Evolutionary conservation across 2,329 filamentous ascomycete genomes (phyloP), one percentile per base, ranked within the genome.

Genomic region (Sporothrix humicola): DNA sequence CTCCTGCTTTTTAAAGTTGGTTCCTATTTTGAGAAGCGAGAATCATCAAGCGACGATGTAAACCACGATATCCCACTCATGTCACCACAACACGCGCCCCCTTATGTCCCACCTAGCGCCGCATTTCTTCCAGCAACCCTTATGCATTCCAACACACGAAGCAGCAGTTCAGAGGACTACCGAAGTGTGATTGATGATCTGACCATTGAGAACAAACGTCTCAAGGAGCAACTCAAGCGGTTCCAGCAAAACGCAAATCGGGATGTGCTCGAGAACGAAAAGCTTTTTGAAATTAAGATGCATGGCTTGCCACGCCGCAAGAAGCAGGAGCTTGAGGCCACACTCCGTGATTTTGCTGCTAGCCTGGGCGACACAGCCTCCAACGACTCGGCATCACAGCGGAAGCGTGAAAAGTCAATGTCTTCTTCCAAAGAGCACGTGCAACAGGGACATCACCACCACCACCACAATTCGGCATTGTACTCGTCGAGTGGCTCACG

Each of bases 161-260:
- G 82, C 78, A 93, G 89, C 79, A 91, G 90, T 69, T 89, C 88
- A 42, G 92, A 93, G 73, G 93, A 95, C 73, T 95, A 90, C 74
- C 87, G 93, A 65, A 92, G 92, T 76, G 93, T 97, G 17, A 97
- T 97, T 66, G 93, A 97, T 78, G 94, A 97, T 79, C 82, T 97
- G 74, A 97, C 93, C 0, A 85, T 97, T 37, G 92, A 94, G 79
- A 97, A 96, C 79, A 93, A 93, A 80, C 91, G 89, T 70, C 81
- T 97, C 75, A 94, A 91, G 82, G 90, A 91, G 77, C 89, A 90
- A 78, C 78, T 97, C 72, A 91, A 88, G 78, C 90, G 88, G 71
- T 93, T 93, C 75, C 91, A 92, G 80, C 90, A 89, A 75, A 82
- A 88, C 37, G 89, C 91, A 1, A 72, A 59, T 48, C 89, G 90